A percentile compares a stretch with the other conserved stretches of the same genome.
phyloP scores from a whole-genome alignment of 2,329 filamentous ascomycete species.

The Fusarium zealandicum region DNA sequence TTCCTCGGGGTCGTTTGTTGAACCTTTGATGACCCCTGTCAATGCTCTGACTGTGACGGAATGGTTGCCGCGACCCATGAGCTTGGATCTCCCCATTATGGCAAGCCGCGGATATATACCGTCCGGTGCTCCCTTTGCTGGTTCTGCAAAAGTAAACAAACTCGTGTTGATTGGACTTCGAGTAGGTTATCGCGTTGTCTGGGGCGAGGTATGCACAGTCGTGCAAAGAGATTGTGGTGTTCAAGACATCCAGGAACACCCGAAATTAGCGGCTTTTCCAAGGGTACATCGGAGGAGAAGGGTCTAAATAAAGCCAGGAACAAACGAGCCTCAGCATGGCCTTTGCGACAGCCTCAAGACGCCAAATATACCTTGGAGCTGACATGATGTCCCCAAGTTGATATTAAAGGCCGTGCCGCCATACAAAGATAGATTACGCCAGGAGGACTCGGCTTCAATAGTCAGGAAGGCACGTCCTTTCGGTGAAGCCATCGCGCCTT shows the following conservation, averaged over 20 bases:
- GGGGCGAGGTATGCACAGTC: conserved; percentile 6
- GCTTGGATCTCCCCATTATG: background rate
- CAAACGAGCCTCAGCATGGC: background rate
- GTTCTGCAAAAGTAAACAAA: background rate
- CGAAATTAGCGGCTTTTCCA: conserved; percentile 11
- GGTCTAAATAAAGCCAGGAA: background rate
- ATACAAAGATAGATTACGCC: background rate
- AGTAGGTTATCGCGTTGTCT: background rate
- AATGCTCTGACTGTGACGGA: background rate
- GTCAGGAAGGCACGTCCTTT: conserved; percentile 16
- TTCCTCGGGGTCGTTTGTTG: background rate
- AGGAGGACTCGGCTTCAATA: conserved; percentile 5
- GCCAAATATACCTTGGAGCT: background rate
- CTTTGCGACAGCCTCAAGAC: background rate
- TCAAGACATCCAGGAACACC: conserved; percentile 11
- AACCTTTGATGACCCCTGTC: conserved; percentile 1
- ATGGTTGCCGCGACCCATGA: background rate
- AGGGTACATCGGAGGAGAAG: background rate
- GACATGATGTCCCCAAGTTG: background rate
- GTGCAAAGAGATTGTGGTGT: conserved; percentile 12
- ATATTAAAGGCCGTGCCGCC: conserved; percentile 6
- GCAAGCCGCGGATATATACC: no score
- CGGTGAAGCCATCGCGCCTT: conserved; percentile 9
- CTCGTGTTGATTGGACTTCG: background rate
- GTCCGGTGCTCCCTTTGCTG: background rate